These are phyloP conservation scores for Catenaria anguillulae DNA, from an alignment of 371 early-diverging fungal species.

Conservation along the genomic window DNA sequence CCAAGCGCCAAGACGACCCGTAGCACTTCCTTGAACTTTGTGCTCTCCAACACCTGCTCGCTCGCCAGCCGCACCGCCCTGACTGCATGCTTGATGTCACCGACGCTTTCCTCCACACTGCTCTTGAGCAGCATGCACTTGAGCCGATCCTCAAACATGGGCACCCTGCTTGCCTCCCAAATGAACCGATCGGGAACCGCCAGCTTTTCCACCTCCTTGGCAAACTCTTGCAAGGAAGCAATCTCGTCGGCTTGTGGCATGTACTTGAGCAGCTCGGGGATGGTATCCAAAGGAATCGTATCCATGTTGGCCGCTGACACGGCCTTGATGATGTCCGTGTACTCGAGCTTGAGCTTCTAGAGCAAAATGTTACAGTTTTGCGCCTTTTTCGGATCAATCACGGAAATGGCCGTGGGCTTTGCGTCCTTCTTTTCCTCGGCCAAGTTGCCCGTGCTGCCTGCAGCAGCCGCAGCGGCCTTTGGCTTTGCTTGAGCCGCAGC, in stretches of 20 bases:
- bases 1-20: conserved; percentile 33
- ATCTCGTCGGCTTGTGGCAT: conserved; percentile 32
- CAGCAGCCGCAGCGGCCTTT: conserved; percentile 9
- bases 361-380: conserved; percentile 29
- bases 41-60: conserved; percentile 23
- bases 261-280: conserved; percentile 27
- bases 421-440: not conserved
- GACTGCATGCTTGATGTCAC: conserved; percentile 25
- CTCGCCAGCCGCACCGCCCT: conserved; percentile 16
- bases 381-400: conserved; percentile 30
- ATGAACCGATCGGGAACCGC: conserved; percentile 30
- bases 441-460: not conserved
- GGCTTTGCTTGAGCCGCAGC: conserved; percentile 17
- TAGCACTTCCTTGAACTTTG: conserved; percentile 24
- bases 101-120: conserved; percentile 20
- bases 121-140: conserved; percentile 25
- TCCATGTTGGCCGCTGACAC: conserved; percentile 18
- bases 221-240: conserved; percentile 13
- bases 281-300: conserved; percentile 17
- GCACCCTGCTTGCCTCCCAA: conserved; percentile 21
- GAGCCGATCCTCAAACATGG: conserved; percentile 21
- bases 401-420: conserved; percentile 18
- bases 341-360: conserved; percentile 24
- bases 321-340: conserved; percentile 20
- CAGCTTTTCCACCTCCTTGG: conserved; percentile 17